Evolutionary conservation across 257 asterid species (phyloP), one percentile per base, ranked within the genome.

Genomic region (Ajuga chamaepitys): DNA sequence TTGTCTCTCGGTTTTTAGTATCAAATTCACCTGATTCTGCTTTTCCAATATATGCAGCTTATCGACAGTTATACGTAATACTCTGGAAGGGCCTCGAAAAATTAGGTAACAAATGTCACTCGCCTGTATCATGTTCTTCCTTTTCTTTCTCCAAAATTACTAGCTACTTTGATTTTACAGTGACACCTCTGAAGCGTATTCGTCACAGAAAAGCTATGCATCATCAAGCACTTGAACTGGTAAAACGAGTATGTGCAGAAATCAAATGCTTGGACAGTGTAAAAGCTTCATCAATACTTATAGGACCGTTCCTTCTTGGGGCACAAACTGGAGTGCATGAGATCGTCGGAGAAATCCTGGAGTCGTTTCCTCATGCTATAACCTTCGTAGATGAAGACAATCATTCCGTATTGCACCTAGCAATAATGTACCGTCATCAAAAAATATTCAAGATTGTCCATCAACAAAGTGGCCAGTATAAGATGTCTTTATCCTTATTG

Each of bases 31-130:
- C n/a, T n/a, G n/a, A n/a, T n/a, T n/a, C n/a, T n/a, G n/a, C n/a
- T n/a, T n/a, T n/a, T n/a, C n/a, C n/a, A n/a, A n/a, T n/a, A n/a
- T 28, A 12, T 71, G 76, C 76, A 71, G 76, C 26, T 22, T 55
- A 2, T 25, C 21, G 16, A 55, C 60, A 71, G 58, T 32, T 64
- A 5, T 32, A 62, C 22, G 58, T 64, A 7, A 21, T 52, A 21
- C 30, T 71, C 30, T 71, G 76, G 76, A 63, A 41, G 64, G 54
- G 45, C 20, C 71, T 71, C 5, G 76, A 71, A 45, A 53, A 35
- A 28, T 46, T 71, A 22, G 66, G 76, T 71, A 54, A 20, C 47
- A 21, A 10, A 18, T 32, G 28, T n/a, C n/a, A n/a, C n/a, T n/a
- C n/a, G n/a, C n/a, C n/a, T n/a, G n/a, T n/a, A n/a, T n/a, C n/a